Conservation (phyloP, 78 protist genomes). For the Chrysochromulina parva region DNA sequence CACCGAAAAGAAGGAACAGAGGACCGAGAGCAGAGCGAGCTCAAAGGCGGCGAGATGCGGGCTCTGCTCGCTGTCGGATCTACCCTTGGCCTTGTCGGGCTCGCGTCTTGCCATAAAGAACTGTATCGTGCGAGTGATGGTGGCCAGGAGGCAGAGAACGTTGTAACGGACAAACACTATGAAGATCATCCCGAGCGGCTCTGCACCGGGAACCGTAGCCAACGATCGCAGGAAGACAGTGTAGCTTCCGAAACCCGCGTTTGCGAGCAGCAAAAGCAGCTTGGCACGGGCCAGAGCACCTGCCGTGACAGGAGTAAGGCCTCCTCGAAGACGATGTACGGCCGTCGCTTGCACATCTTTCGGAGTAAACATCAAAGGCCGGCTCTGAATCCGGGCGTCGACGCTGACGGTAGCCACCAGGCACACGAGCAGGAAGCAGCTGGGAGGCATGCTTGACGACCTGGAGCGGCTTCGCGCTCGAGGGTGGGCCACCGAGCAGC, state of each 20-base stretch:
- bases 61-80: neutral
- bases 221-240: neutral
- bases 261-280: neutral
- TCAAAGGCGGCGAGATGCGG: neutral
- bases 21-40: neutral
- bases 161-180: neutral
- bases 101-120: neutral
- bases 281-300: neutral
- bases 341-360: too few relatives aligned
- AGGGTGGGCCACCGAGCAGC: too few relatives aligned
- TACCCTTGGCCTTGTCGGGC: too few relatives aligned
- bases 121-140: neutral
- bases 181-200: constrained; percentile 4
- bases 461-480: too few relatives aligned
- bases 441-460: too few relatives aligned
- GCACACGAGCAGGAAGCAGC: too few relatives aligned
- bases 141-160: neutral
- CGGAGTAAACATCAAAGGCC: too few relatives aligned
- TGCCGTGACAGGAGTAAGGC: neutral
- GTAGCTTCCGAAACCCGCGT: neutral
- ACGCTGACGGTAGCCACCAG: too few relatives aligned
- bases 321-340: neutral
- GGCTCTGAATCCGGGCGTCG: too few relatives aligned
- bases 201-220: neutral
- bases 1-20: neutral